A percentile compares a stretch with the other conserved stretches of the same genome.
Conservation (phyloP, 495 filamentous ascomycete genomes). For the Penicillium nucicola region DNA sequence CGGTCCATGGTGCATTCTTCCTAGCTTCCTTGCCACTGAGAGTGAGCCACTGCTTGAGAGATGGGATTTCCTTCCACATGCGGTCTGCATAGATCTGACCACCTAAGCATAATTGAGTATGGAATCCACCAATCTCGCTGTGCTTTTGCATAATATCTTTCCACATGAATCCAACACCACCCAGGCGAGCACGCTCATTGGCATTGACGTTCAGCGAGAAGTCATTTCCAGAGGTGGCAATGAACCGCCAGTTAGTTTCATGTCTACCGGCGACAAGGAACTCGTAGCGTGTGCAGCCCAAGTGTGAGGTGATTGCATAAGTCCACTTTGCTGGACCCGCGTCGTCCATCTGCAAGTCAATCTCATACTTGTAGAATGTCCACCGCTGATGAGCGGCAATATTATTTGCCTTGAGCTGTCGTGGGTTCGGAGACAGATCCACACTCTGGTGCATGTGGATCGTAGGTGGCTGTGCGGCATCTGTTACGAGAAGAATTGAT, state of each 20-base stretch:
- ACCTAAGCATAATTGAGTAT: constrained; percentile 85
- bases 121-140: constrained; percentile 91
- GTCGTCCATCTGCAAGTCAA: constrained; percentile 90
- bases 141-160: constrained; percentile 98
- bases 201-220: constrained; percentile 83
- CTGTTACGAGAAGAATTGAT: constrained; percentile 79
- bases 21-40: constrained; percentile 89
- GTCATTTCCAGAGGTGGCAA: constrained; percentile 93
- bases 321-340: constrained; percentile 84
- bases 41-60: constrained; percentile 88
- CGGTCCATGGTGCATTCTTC: constrained; percentile 86
- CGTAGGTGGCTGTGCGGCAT: constrained; percentile 89
- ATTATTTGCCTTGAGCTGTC: constrained; percentile 78
- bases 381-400: constrained; percentile 89
- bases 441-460: constrained; percentile 92
- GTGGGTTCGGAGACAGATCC: constrained; percentile 89
- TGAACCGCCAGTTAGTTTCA: constrained; percentile 95
- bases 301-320: constrained; percentile 94
- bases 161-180: constrained; percentile 95
- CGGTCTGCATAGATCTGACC: constrained; percentile 96
- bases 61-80: constrained; percentile 92
- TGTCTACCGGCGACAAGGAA: constrained; percentile 91
- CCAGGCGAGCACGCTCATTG: constrained; percentile 77
- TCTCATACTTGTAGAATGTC: constrained; percentile 94
- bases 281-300: constrained; percentile 95